phyloP scores from a whole-genome alignment of 108 stramenopile genomes.

The Discostella stelligeroides region DNA sequence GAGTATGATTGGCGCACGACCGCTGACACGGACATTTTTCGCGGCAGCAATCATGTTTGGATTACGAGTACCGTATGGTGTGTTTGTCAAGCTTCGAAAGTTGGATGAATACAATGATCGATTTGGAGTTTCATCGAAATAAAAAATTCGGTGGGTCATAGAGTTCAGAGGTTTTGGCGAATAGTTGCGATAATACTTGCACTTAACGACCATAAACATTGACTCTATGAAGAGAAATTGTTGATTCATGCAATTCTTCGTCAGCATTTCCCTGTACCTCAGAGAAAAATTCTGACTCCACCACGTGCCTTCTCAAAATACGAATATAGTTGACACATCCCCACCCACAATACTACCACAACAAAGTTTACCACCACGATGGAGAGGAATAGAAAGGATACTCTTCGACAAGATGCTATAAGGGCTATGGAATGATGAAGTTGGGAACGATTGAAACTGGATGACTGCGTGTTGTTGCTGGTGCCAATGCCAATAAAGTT shows the following conservation, averaged over 20 bases:
- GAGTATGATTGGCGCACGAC: conserved; percentile 45
- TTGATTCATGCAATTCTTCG: too few species aligned
- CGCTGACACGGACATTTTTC: conserved; percentile 54
- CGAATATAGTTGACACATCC: conserved; percentile 36
- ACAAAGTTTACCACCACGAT: conserved; percentile 30
- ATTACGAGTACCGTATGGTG: conserved; percentile 66
- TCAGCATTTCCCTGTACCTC: too few species aligned
- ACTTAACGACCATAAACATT: too few species aligned
- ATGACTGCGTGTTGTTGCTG: too few species aligned
- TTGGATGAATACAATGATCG: conserved; percentile 83
- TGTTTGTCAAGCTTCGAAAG: conserved; percentile 62
- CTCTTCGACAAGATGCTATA: conserved; percentile 22
- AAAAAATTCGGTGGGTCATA: background rate
- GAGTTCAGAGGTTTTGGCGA: too few species aligned
- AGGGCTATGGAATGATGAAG: conserved; percentile 23
- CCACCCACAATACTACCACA: conserved; percentile 34
- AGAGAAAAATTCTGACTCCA: too few species aligned
- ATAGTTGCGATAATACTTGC: too few species aligned
- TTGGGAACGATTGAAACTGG: too few species aligned
- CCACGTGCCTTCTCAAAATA: conserved; percentile 22
- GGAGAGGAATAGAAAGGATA: conserved; percentile 38
- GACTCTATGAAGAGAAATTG: too few species aligned
- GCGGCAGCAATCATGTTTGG: conserved; percentile 68
- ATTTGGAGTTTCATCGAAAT: conserved; percentile 58
- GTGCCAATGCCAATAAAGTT: too few species aligned